phyloP scores from a whole-genome alignment of 768 basidiomycete species.

The Leccinum subtestaceum region DNA sequence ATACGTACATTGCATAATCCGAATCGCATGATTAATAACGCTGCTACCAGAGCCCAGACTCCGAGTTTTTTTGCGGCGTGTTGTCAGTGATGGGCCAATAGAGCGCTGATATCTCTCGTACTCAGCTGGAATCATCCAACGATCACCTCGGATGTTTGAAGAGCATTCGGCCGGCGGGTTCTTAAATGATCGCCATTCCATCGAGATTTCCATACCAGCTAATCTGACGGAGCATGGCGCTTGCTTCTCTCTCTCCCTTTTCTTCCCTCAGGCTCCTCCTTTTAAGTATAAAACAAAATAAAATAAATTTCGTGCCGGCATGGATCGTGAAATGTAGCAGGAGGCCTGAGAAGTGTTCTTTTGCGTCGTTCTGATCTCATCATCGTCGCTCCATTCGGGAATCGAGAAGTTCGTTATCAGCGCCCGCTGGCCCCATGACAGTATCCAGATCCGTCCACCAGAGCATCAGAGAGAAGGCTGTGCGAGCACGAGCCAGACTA shows the following conservation, averaged over 20 bases:
- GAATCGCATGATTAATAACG: slow-evolving; percentile 17
- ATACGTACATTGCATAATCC: slow-evolving; percentile 31
- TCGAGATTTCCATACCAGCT: slow-evolving; percentile 8
- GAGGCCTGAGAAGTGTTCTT: not conserved
- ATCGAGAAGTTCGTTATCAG: not conserved
- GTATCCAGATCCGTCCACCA: not conserved
- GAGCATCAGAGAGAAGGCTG: slow-evolving; percentile 2
- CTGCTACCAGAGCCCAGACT: not conserved
- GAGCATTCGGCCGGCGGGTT: slow-evolving; percentile 6
- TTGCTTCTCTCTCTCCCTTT: not conserved
- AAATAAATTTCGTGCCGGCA: not conserved
- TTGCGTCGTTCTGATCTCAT: slow-evolving; percentile 14
- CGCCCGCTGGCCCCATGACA: not conserved
- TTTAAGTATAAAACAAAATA: not conserved
- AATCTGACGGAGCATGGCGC: slow-evolving; percentile 2
- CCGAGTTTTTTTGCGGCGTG: not conserved
- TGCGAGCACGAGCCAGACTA: not conserved
- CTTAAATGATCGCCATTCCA: slow-evolving; percentile 18
- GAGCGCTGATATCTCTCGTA: not conserved
- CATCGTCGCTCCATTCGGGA: slow-evolving; percentile 8
- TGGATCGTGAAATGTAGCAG: not conserved
- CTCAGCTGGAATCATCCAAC: slow-evolving; percentile 7
- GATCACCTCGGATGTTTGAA: slow-evolving; percentile 31
- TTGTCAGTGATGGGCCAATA: not conserved
- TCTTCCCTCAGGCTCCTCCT: not conserved